Base-by-base conservation (phyloP, 2,329 filamentous ascomycete genomes). In the Arthrobotrys pseudoclavata region DNA sequence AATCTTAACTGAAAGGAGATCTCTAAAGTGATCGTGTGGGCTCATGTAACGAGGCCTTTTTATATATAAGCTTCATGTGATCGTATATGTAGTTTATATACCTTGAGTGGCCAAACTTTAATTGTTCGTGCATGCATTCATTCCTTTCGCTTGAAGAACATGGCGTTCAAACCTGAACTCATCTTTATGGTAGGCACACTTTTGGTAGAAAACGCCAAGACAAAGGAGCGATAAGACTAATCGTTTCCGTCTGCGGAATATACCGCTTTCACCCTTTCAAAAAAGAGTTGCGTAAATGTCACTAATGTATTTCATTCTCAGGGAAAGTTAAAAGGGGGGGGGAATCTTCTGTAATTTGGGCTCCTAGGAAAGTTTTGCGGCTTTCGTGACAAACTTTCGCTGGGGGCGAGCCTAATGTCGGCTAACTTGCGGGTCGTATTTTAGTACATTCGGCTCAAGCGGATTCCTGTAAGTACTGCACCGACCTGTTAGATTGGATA, bases 41-140 rank as follows among this genome's bases (percentile, higher is more conserved):
- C 20, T 24, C 34, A 34, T 60, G 55, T 60, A 60, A 60, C 55
- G 20, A n/a, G 29, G 55, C 55, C 55, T 9, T 42, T 24, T 42
- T 42, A 42, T 42, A 60, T 42, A 42, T 42, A 60, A 26, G 34
- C 55, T 60, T 40, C 31, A 57, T 37, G 12, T n/a, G n/a, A 45
- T 45, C 10, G 18, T 40, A n/a, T 3, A 40, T 31, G 29, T 40
- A 40, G 34, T 45, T 42, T 37, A 18, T 37, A 22, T 18, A 9
- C 18, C 52, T 57, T 37, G 52, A 13, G n/a, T 45, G 42, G 42
- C 42, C 42, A 57, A 57, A 57, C 55, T 60, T 34, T 42, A 60
- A 60, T 42, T 10, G 22, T 42, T 34, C 10, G 31, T 60, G 55
- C 31, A 42, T 40, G 20, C 55, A 12, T 42, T 60, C 52, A 57